Evolutionary conservation across 2,329 filamentous ascomycete species (phyloP), one percentile per base, ranked within the genome.

Genomic region (Diplocarpon rosae): DNA sequence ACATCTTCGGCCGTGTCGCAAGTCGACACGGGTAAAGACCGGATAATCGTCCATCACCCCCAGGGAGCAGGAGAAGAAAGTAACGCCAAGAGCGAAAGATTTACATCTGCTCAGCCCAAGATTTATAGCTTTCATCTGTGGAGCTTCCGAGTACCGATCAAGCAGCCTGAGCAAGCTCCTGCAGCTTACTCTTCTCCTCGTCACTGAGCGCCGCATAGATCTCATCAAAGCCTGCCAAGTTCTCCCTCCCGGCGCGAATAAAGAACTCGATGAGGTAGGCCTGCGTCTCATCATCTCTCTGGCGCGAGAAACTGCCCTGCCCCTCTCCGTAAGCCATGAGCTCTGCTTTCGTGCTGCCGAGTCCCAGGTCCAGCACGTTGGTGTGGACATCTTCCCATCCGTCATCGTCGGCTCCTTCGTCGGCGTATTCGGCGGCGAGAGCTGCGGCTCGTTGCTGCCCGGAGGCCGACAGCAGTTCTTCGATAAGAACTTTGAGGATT

Each of bases 401-500:
- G 46, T 85, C 86, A 46, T 87, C 85, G 9, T 84, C 83, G 32
- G 80, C 80, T 17, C 82, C 79, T 43, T 79, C 83, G 27, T 78
- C 71, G 10, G 70, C 71, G 43, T 66, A 53, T 58, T 69, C 73
- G 5, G 75, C 71, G 0, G 77, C 77, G 0, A 76, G 80, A 0
- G 77, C 76, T 1, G 68, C 69, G 2, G 71, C 66, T 34, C 73
- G 39, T 68, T 68, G 48, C 70, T 67, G 66, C 17, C 85, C 86
- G 4, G 85, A 81, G 1, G 88, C 86, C 0, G 85, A 87, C 5
- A 85, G 71, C 2, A 98, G 76, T 66, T 98, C 92, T 60, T 95
- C 87, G 37, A 96, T 83, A 8, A 98, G 76, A 3, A 96, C 83
- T 69, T 98, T 98, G 65, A 96, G 69, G 49, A 98, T 95, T 69